Conservation (phyloP, 192 early-diverging fungal genomes). For the Rhizophagus clarus region DNA sequence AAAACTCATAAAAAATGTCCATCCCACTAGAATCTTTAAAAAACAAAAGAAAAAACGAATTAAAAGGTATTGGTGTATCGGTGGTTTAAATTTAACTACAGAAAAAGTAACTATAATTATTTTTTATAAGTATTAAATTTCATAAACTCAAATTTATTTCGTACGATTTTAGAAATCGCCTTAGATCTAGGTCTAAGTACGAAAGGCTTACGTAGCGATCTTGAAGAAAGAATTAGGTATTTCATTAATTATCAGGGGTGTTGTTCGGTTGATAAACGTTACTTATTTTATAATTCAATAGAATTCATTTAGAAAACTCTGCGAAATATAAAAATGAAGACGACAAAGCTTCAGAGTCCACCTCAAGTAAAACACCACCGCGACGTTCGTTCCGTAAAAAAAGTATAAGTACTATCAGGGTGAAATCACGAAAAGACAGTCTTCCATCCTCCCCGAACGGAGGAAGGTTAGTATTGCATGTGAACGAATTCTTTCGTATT, state of each 20-base stretch:
- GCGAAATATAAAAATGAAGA: background rate
- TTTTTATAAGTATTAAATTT: too few relatives aligned
- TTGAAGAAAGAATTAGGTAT: constrained; percentile 9
- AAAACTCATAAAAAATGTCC: background rate
- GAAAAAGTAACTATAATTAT: too few relatives aligned
- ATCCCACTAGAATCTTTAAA: background rate
- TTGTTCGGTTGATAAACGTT: background rate
- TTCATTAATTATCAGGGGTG: background rate
- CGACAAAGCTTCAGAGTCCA: background rate
- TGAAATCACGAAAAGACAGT: background rate
- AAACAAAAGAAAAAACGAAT: background rate
- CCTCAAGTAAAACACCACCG: background rate
- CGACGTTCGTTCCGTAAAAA: background rate
- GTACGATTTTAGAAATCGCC: background rate
- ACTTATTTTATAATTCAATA: background rate
- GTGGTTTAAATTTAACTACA: background rate
- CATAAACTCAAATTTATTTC: too few relatives aligned
- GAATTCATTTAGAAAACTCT: background rate
- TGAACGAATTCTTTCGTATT: background rate
- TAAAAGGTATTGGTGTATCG: background rate
- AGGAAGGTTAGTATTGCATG: background rate
- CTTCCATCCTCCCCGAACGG: background rate
- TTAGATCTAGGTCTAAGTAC: background rate
- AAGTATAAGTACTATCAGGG: background rate
- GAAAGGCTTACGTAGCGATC: background rate